Conservation (phyloP, 192 early-diverging fungal genomes). For the Coemansia reversa region DNA sequence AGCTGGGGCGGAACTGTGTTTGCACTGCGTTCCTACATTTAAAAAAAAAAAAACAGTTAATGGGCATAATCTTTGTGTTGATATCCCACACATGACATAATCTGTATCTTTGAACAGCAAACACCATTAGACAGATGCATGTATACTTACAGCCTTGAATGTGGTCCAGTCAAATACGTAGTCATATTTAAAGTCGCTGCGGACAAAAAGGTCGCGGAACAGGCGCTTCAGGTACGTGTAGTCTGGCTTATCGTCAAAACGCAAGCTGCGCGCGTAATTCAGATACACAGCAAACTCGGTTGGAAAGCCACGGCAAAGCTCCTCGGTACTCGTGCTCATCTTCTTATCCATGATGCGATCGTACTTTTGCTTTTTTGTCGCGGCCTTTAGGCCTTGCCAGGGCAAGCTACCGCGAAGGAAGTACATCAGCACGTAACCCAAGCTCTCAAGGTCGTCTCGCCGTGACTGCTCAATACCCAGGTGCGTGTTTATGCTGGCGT, state of each 20-base stretch:
- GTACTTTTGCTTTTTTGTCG: slow-evolving; percentile 91
- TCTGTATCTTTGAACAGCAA: neutral
- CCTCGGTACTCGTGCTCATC: slow-evolving; percentile 80
- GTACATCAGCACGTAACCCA: slow-evolving; percentile 91
- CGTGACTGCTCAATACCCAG: slow-evolving; percentile 83
- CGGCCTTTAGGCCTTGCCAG: slow-evolving; percentile 90
- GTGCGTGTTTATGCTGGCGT: slow-evolving; percentile 90
- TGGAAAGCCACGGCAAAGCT: slow-evolving; percentile 79
- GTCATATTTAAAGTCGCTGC: slow-evolving; percentile 81
- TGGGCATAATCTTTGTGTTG: neutral
- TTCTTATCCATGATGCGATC: slow-evolving; percentile 95
- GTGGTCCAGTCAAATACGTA: slow-evolving; percentile 91
- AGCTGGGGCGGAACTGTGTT: slow-evolving; percentile 32
- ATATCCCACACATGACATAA: neutral
- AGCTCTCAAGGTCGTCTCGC: slow-evolving; percentile 86
- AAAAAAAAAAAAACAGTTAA: slow-evolving; percentile 1
- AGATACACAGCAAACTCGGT: slow-evolving; percentile 85
- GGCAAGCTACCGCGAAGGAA: slow-evolving; percentile 86
- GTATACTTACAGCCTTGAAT: slow-evolving; percentile 45
- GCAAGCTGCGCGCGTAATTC: slow-evolving; percentile 79
- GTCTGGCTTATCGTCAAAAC: slow-evolving; percentile 92
- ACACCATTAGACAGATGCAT: neutral
- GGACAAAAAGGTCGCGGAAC: slow-evolving; percentile 81
- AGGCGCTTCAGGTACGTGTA: slow-evolving; percentile 85
- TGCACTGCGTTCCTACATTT: slow-evolving; percentile 35